Base-by-base conservation (phyloP, 257 asterid species). In the Fraxinus excelsior region DNA sequence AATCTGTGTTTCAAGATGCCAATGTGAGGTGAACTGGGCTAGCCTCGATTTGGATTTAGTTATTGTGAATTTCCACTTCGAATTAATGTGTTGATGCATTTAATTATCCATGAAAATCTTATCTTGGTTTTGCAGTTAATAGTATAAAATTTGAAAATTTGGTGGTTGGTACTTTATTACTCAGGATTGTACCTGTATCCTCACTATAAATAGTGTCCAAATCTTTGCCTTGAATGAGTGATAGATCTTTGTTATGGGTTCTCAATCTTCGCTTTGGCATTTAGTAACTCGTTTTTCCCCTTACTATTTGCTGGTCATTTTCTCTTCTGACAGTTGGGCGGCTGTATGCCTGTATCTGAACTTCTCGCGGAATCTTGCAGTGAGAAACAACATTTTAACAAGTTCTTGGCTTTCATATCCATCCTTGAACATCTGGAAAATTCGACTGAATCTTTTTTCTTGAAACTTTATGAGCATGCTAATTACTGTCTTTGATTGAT, bases 311-410 rank as follows among this genome's bases (percentile, higher is more conserved):
- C 64, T 76, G 23, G 66, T 49, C 29, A 53, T 76, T 75, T 44
- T 44, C 56, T 40, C 26, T 64, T 76, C 77, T 88, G 80, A 80
- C 96, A 95, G 98, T 85, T 92, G 92, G 97, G 98, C 80, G 98
- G 97, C 78, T 90, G 92, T 76, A 3, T 85, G 98, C 96, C 78
- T 90, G 92, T 76, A 3, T 85, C 82, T 94, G 91, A 91, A 40
- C 78, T 62, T 35, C 28, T 60, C 19, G 14, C 44, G 19, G 73
- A 74, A 42, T 72, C 56, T 53, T 74, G 82, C 56, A 26, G 66
- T 77, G 64, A 76, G 73, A 71, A 42, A 64, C 49, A n/a, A 10
- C 76, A 58, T 62, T 68, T 69, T 38, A 81, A 74, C 74, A 58
- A 66, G 78, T 40, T 16, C 19, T 21, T 44, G 70, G 28, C 67